These are phyloP conservation scores for Dittrichia graveolens DNA, from an alignment of 129 eudicot species.

Conservation along the genomic window DNA sequence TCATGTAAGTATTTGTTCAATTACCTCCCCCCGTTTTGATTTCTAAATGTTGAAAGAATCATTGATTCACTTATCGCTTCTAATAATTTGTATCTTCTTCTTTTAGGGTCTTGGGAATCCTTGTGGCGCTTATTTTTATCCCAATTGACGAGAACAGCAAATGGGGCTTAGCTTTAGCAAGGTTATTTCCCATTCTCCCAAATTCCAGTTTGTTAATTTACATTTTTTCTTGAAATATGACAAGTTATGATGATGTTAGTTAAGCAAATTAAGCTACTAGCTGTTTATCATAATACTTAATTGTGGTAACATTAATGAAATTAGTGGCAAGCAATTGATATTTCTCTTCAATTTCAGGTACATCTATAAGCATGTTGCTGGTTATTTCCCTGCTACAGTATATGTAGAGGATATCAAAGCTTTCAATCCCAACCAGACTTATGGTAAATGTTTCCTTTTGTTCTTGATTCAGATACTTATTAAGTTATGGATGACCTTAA, in stretches of 20 bases:
- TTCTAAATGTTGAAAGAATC: background rate
- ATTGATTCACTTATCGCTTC: background rate
- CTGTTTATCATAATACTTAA: too few relatives aligned
- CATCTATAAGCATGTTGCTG: constrained; percentile 73
- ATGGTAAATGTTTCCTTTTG: constrained; percentile 41
- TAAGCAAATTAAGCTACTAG: background rate
- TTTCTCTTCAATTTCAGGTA: constrained; percentile 44
- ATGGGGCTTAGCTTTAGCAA: constrained; percentile 65
- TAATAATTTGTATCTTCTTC: background rate
- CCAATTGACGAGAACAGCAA: constrained; percentile 68
- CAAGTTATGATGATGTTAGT: background rate
- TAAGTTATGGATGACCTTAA: background rate
- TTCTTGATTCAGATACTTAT: background rate
- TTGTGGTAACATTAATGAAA: background rate
- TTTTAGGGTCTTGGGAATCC: constrained; percentile 69
- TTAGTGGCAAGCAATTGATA: background rate
- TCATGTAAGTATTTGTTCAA: constrained; percentile 38
- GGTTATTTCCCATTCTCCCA: constrained; percentile 35
- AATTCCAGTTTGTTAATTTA: background rate
- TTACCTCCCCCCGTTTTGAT: background rate
- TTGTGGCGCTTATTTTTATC: constrained; percentile 51
- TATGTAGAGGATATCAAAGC: constrained; percentile 84
- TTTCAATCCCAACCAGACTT: constrained; percentile 75
- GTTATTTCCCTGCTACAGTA: constrained; percentile 78
- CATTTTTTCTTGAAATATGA: too few relatives aligned